Percentiles rank a stretch among this genome's conserved stretches.
These are phyloP conservation scores for Podila verticillata DNA, from an alignment of 192 early-diverging fungal genomes.

Conservation along the genomic window DNA sequence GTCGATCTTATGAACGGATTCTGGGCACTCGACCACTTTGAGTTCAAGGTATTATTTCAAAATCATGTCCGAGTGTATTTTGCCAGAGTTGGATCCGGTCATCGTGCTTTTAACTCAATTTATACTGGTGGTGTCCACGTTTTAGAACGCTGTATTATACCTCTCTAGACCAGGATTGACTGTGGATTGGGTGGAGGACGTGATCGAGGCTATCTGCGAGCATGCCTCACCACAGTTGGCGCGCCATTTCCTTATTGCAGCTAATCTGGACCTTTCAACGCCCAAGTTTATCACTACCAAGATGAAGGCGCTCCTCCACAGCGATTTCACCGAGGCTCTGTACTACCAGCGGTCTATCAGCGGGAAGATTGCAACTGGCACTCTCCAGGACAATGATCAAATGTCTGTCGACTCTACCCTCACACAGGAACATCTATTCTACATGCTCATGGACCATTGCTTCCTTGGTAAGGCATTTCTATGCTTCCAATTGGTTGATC, in stretches of 20 bases:
- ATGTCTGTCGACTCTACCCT: background rate
- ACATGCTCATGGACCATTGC: constrained; percentile 22
- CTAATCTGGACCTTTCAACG: constrained; percentile 27
- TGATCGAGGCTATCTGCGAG: constrained; percentile 22
- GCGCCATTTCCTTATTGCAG: constrained; percentile 30
- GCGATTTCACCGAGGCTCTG: constrained; percentile 41
- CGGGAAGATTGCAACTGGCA: background rate
- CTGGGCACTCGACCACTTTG: constrained; percentile 49
- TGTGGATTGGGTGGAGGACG: constrained; percentile 50
- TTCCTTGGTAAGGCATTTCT: constrained; percentile 16
- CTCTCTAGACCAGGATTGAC: constrained; percentile 40
- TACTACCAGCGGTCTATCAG: constrained; percentile 33
- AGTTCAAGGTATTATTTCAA: constrained; percentile 30
- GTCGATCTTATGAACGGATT: constrained; percentile 49
- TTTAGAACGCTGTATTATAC: constrained; percentile 41
- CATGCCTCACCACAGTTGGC: constrained; percentile 36
- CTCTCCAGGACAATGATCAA: background rate
- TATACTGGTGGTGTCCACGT: background rate
- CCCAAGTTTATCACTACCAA: constrained; percentile 26
- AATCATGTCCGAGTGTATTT: no score
- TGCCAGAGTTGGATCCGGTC: no score
- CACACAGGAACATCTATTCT: constrained; percentile 14
- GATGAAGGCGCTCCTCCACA: constrained; percentile 30
- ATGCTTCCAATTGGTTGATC: background rate
- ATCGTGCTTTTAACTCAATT: background rate